Base-by-base conservation (phyloP, 208 protist species). In the Crithidia bombi region DNA sequence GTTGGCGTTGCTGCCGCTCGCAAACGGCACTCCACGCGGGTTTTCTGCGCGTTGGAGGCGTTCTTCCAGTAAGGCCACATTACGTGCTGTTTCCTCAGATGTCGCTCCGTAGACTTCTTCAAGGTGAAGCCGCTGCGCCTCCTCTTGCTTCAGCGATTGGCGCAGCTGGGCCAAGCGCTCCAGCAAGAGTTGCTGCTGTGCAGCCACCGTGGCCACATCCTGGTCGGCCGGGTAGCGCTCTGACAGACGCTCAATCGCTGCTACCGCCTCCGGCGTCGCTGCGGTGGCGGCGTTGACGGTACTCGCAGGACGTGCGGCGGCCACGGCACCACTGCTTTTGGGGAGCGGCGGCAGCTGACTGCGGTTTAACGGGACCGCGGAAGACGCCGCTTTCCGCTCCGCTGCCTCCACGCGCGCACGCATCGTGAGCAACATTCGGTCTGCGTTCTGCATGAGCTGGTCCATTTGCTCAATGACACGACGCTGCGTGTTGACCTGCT, bases 81-180 rank as follows among this genome's bases (percentile, higher is more conserved):
- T 70, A 11, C 73, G 56, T 47, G 79, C 70, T 21, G 77, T 80
- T 46, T 79, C 74, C 44, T 73, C 47, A 3, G 71, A 32, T 23
- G 70, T 69, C 21, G 75, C 65, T 23, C 85, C 79, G 36, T 65
- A 84, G 28, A 75, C 58, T 58, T 87, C 77, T 65, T 93, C 83
- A 12, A 79, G 70, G 35, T 79, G 56, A 12, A 90, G 75, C 11
- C 84, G 76, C 65, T 85, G 68, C 38, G 69, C 63, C 62, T 85
- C 75, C 72, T 83, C 84, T 35, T 65, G 49, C 33, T 77, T 78
- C 28, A 89, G 74, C 17, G 55, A 47, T 14, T 54, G 30, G n/a
- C 75, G 69, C 51, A 88, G 69, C 32, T 71, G 47, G 23, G 52
- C 38, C 26, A 87, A 59, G 35, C 64, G 67, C 25, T 44, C 66